Evolutionary conservation across 2,329 filamentous ascomycete genomes (phyloP).

Genomic region (Samsoniella hepiali): DNA sequence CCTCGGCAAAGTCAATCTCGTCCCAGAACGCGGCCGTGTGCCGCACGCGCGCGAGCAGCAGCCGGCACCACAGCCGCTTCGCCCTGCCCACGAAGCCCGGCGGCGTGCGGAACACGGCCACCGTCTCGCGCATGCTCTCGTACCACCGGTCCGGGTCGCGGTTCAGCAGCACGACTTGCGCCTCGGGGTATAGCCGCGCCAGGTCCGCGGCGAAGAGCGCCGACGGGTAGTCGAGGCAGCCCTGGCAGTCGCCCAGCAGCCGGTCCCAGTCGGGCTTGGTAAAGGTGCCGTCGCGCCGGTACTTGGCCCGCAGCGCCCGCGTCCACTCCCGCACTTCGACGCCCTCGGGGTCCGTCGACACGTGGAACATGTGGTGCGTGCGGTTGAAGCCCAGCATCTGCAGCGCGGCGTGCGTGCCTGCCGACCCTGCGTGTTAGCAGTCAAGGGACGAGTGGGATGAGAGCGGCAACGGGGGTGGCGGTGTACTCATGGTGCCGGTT

Average conservation of each 20-base stretch:
- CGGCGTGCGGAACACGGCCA: constrained; percentile 10
- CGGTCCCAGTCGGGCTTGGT: constrained; percentile 21
- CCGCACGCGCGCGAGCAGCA: constrained; percentile 17
- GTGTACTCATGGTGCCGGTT: constrained; percentile 16
- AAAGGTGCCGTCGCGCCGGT: constrained; percentile 9
- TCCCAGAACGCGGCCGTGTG: constrained; percentile 9
- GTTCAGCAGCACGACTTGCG: constrained; percentile 22
- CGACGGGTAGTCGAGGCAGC: constrained; percentile 21
- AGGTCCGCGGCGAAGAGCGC: constrained; percentile 22
- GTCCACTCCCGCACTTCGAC: constrained; percentile 14
- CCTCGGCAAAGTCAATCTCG: constrained; percentile 11
- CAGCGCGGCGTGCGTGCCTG: constrained; percentile 15
- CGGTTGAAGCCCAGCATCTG: constrained; percentile 22
- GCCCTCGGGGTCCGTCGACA: not conserved
- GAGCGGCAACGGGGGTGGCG: not conserved
- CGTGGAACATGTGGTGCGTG: constrained; percentile 19
- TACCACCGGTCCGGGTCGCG: constrained; percentile 22
- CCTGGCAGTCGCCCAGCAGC: constrained; percentile 22
- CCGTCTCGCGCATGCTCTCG: constrained; percentile 23
- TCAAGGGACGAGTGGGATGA: not conserved
- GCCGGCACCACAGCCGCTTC: constrained; percentile 27
- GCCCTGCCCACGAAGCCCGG: constrained; percentile 19
- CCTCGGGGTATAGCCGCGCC: constrained; percentile 21
- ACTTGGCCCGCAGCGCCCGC: constrained; percentile 14
- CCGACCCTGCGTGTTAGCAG: not conserved